phyloP scores from a whole-genome alignment of 306 rosid species.

The Glycine soja region DNA sequence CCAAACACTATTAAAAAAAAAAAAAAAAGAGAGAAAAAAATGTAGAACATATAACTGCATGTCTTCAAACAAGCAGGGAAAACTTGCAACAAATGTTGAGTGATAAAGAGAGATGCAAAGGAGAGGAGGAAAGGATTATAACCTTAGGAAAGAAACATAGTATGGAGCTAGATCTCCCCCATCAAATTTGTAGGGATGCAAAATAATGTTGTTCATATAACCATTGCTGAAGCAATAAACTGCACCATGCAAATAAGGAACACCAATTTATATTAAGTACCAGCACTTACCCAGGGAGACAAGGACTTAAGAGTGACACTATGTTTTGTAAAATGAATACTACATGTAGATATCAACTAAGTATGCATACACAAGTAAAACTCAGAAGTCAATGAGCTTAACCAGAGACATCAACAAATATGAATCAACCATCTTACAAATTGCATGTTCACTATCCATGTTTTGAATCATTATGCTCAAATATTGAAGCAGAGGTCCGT shows the following conservation, averaged over 20 bases:
- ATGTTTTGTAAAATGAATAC: slow-evolving; percentile 20
- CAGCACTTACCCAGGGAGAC: background rate
- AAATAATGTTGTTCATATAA: slow-evolving; percentile 75
- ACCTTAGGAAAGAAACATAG: slow-evolving; percentile 88
- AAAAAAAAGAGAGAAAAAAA: background rate
- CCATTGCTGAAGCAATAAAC: slow-evolving; percentile 90
- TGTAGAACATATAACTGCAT: slow-evolving; percentile 9
- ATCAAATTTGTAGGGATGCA: slow-evolving; percentile 63
- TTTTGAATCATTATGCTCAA: slow-evolving; percentile 90
- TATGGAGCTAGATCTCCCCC: slow-evolving; percentile 79
- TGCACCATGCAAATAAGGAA: slow-evolving; percentile 58
- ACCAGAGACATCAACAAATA: slow-evolving; percentile 26
- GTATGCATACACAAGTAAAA: slow-evolving; percentile 33
- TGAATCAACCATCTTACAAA: slow-evolving; percentile 62
- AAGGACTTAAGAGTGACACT: background rate
- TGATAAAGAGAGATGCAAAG: slow-evolving; percentile 29
- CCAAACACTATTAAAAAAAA: background rate
- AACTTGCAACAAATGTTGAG: slow-evolving; percentile 38
- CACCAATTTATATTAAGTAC: slow-evolving; percentile 35
- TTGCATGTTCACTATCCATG: slow-evolving; percentile 75
- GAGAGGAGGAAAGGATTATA: slow-evolving; percentile 39
- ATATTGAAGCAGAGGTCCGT: slow-evolving; percentile 81
- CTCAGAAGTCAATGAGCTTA: slow-evolving; percentile 27
- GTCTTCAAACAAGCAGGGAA: slow-evolving; percentile 31
- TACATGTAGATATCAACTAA: slow-evolving; percentile 16